Percentiles rank a stretch among this genome's conserved stretches.
These are phyloP conservation scores for Helicocarpus griseus DNA, from an alignment of 2,329 filamentous ascomycete genomes.

Conservation along the genomic window DNA sequence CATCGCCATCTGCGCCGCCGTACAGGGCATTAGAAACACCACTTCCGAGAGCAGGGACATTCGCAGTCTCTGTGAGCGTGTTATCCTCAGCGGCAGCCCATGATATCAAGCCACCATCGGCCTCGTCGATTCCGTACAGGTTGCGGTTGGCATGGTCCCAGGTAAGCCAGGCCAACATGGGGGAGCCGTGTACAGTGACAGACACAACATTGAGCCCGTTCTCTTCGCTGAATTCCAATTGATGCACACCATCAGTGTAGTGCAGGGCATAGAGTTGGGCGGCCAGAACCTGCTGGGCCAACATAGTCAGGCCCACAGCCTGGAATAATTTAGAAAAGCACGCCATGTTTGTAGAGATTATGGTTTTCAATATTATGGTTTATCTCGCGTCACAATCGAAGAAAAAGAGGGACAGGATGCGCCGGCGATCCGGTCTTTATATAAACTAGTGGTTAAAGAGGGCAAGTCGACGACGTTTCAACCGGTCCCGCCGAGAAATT, in stretches of 20 bases:
- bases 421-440: too few species aligned
- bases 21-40: slow-evolving; percentile 16
- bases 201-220: neutral
- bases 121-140: slow-evolving; percentile 41
- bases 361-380: too few species aligned
- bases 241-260: slow-evolving; percentile 37
- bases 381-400: too few species aligned
- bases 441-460: too few species aligned
- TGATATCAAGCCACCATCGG: slow-evolving; percentile 28
- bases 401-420: too few species aligned
- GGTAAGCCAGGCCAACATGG: slow-evolving; percentile 39
- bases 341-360: neutral
- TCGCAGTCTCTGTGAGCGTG: neutral
- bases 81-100: slow-evolving; percentile 27
- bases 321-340: neutral
- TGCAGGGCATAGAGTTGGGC: slow-evolving; percentile 33
- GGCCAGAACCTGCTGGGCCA: neutral
- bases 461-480: too few species aligned
- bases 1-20: slow-evolving; percentile 10
- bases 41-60: slow-evolving; percentile 8
- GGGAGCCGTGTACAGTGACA: slow-evolving; percentile 19
- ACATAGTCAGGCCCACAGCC: neutral
- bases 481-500: too few species aligned
- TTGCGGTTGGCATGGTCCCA: slow-evolving; percentile 27
- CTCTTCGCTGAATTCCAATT: slow-evolving; percentile 24